phyloP scores from a whole-genome alignment of 2,329 filamentous ascomycete genomes.

The Chaetomium sp. region DNA sequence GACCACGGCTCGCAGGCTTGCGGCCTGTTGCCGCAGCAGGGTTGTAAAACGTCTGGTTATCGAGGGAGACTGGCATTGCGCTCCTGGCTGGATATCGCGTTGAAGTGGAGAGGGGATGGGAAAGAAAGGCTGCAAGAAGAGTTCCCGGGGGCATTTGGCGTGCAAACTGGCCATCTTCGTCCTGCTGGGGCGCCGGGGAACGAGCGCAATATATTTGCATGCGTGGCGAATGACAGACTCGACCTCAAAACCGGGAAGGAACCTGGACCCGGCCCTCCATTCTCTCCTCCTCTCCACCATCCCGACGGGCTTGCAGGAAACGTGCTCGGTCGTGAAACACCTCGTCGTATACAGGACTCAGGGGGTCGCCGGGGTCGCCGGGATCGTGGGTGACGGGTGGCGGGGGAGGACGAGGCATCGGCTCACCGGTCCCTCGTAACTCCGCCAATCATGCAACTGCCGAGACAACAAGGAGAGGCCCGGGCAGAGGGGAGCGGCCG shows the following conservation, averaged over 20 bases:
- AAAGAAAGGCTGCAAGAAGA: slow-evolving; percentile 22
- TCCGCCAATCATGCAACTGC: slow-evolving; percentile 29
- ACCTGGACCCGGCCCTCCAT: slow-evolving; percentile 3
- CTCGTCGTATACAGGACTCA: slow-evolving; percentile 14
- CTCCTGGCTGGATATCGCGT: background rate
- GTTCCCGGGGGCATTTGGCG: slow-evolving; percentile 22
- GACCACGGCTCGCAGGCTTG: slow-evolving; percentile 13
- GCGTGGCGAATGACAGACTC: slow-evolving; percentile 22
- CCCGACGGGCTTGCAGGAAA: slow-evolving; percentile 21
- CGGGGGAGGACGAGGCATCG: slow-evolving; percentile 5
- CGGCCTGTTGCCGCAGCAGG: slow-evolving; percentile 7
- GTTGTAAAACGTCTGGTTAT: slow-evolving; percentile 18
- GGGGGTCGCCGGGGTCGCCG: background rate
- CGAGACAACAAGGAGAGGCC: slow-evolving; percentile 22
- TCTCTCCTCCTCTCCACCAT: background rate
- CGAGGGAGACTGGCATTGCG: slow-evolving; percentile 20
- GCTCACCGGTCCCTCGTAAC: slow-evolving; percentile 27
- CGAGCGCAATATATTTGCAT: background rate
- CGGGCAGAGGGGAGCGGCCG: slow-evolving; percentile 14
- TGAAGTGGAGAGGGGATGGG: slow-evolving; percentile 14
- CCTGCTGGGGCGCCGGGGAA: slow-evolving; percentile 1
- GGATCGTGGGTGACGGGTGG: background rate
- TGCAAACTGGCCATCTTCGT: slow-evolving; percentile 12
- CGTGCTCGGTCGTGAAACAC: slow-evolving; percentile 23
- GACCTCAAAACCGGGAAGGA: slow-evolving; percentile 25